phyloP scores from a whole-genome alignment of 139 green algal species.

The Spirogloea muscicola region DNA sequence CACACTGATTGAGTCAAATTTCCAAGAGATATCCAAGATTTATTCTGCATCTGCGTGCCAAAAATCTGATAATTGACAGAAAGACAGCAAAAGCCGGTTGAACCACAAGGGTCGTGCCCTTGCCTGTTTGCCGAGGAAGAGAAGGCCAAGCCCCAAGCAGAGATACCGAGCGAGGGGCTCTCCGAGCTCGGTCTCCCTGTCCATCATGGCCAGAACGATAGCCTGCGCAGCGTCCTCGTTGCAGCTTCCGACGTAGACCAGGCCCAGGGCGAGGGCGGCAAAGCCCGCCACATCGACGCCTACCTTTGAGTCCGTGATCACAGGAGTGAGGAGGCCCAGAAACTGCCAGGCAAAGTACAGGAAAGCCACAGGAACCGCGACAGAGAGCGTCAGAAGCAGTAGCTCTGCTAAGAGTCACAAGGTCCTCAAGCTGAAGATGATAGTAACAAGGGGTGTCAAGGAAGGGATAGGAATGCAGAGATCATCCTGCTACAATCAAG shows the following conservation, averaged over 20 bases:
- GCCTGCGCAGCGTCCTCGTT: constrained; percentile 73
- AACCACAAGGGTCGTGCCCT: no score
- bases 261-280: constrained; percentile 81
- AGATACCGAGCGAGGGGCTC: constrained; percentile 73
- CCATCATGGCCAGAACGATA: constrained; percentile 80
- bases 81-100: neutral
- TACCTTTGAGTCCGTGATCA: constrained; percentile 38
- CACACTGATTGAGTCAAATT: no score
- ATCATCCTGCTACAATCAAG: no score
- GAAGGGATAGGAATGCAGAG: no score
- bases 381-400: no score
- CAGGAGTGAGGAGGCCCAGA: constrained; percentile 58
- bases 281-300: constrained; percentile 79
- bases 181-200: constrained; percentile 76
- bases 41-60: no score
- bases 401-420: no score
- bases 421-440: no score
- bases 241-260: constrained; percentile 79
- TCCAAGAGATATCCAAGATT: no score
- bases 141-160: constrained; percentile 81
- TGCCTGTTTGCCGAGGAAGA: constrained; percentile 86
- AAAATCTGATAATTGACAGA: neutral
- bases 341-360: constrained; percentile 12
- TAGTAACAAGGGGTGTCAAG: no score
- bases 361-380: neutral